Percentiles rank a stretch among this genome's conserved stretches.
These are phyloP conservation scores for Trametes cingulata DNA, from an alignment of 768 basidiomycete species.

Conservation along the genomic window DNA sequence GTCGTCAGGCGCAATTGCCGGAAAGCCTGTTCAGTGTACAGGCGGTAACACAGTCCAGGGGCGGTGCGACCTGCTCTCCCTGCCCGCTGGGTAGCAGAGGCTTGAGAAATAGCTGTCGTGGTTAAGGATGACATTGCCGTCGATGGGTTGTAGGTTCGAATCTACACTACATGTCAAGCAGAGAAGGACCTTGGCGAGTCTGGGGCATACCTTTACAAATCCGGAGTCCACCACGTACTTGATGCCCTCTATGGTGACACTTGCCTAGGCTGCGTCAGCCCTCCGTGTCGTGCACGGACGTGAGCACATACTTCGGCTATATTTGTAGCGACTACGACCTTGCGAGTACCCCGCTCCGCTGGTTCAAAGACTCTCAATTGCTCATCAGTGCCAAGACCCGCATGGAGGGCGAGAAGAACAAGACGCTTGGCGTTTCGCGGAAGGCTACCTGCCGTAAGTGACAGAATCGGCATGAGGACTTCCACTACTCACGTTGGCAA, in stretches of 20 bases:
- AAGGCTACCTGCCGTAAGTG: constrained; percentile 38
- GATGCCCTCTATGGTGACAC: constrained; percentile 95
- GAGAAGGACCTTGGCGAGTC: neutral
- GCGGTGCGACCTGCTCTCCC: constrained; percentile 95
- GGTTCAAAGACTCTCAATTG: constrained; percentile 85
- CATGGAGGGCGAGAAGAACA: constrained; percentile 77
- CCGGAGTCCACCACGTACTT: constrained; percentile 93
- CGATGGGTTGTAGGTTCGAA: constrained; percentile 86
- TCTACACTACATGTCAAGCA: constrained; percentile 44
- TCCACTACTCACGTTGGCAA: constrained; percentile 58
- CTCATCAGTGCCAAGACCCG: constrained; percentile 85
- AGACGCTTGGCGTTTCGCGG: constrained; percentile 58
- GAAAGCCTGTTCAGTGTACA: constrained; percentile 73
- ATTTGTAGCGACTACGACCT: constrained; percentile 92
- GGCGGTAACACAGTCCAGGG: constrained; percentile 87
- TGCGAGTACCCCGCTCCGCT: constrained; percentile 72
- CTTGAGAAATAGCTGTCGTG: constrained; percentile 80
- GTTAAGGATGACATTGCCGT: constrained; percentile 83
- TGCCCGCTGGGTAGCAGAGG: constrained; percentile 90
- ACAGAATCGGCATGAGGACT: neutral
- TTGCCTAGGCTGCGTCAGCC: constrained; percentile 56
- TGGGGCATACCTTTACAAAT: constrained; percentile 78
- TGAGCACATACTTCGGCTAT: constrained; percentile 75
- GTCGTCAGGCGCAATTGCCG: constrained; percentile 66
- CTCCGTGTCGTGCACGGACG: neutral